Evolutionary conservation across 2,329 filamentous ascomycete genomes (phyloP).

Genomic region (Lecanosticta acicola): DNA sequence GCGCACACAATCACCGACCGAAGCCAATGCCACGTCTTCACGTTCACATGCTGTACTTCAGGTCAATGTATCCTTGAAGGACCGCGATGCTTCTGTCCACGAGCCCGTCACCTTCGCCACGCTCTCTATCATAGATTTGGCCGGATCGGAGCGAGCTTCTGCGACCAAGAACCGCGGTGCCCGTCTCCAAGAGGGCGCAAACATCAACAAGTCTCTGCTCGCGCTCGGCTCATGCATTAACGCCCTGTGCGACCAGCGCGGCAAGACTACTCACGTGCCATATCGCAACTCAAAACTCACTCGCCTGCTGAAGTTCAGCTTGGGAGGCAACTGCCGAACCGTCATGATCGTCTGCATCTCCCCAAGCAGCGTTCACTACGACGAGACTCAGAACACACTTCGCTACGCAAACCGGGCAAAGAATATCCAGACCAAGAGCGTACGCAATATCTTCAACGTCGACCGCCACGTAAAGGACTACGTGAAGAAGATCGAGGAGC

Average conservation of each 20-base stretch:
- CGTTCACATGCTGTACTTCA: slow-evolving; percentile 95
- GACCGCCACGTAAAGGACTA: slow-evolving; percentile 99
- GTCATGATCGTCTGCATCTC: slow-evolving; percentile 99
- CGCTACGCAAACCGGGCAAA: slow-evolving; percentile 97
- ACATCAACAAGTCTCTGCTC: slow-evolving; percentile 97
- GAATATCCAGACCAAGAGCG: slow-evolving; percentile 99
- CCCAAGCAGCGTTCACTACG: slow-evolving; percentile 91
- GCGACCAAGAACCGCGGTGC: slow-evolving; percentile 96
- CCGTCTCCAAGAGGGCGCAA: slow-evolving; percentile 84
- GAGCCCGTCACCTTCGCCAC: slow-evolving; percentile 98
- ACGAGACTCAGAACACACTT: slow-evolving; percentile 96
- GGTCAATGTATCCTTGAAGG: slow-evolving; percentile 92
- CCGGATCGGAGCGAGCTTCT: slow-evolving; percentile 90
- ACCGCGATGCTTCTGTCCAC: slow-evolving; percentile 83
- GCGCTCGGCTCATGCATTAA: slow-evolving; percentile 97
- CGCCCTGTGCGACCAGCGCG: slow-evolving; percentile 81
- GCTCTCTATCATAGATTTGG: slow-evolving; percentile 94
- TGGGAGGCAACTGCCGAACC: slow-evolving; percentile 96
- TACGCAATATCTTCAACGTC: slow-evolving; percentile 98
- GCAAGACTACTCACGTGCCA: slow-evolving; percentile 84
- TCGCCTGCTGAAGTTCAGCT: slow-evolving; percentile 87
- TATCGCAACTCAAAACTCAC: slow-evolving; percentile 98
- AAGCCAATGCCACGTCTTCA: slow-evolving; percentile 95
- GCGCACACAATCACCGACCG: slow-evolving; percentile 92
- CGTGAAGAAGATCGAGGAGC: slow-evolving; percentile 97